These are phyloP conservation scores for Penicillium brasilianum DNA, from an alignment of 2,329 filamentous ascomycete genomes.

Conservation along the genomic window DNA sequence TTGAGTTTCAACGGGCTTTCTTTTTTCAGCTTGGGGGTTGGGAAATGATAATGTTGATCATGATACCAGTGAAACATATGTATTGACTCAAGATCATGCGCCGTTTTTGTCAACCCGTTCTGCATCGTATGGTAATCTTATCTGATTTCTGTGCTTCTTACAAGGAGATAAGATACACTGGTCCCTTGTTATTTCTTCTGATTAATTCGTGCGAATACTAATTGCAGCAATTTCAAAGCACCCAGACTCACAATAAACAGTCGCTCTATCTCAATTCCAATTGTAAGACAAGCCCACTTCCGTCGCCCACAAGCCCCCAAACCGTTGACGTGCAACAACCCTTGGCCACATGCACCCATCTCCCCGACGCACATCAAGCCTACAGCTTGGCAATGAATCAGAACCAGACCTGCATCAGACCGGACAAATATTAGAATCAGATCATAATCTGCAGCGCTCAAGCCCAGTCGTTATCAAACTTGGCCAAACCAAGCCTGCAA, in stretches of 20 bases:
- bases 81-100: neutral
- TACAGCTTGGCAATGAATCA: neutral
- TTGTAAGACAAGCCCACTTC: neutral
- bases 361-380: neutral
- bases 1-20: neutral
- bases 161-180: neutral
- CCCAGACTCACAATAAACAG: neutral
- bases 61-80: neutral
- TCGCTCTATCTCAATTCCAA: constrained; percentile 1
- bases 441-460: constrained; percentile 14
- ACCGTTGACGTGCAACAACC: constrained; percentile 28
- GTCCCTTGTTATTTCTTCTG: neutral
- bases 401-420: constrained; percentile 4
- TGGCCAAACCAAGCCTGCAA: constrained; percentile 5
- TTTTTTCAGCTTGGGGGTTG: neutral
- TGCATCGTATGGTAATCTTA: neutral
- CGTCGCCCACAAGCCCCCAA: constrained; percentile 11
- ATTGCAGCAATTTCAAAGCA: too few species aligned
- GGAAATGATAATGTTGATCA: neutral
- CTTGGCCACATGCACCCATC: constrained; percentile 3
- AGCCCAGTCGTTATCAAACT: constrained; percentile 3
- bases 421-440: constrained; percentile 17
- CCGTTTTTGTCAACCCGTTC: neutral
- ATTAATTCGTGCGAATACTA: too few species aligned
- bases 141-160: neutral